Conservation (phyloP, 495 filamentous ascomycete genomes). For the Aspergillus baeticus region DNA sequence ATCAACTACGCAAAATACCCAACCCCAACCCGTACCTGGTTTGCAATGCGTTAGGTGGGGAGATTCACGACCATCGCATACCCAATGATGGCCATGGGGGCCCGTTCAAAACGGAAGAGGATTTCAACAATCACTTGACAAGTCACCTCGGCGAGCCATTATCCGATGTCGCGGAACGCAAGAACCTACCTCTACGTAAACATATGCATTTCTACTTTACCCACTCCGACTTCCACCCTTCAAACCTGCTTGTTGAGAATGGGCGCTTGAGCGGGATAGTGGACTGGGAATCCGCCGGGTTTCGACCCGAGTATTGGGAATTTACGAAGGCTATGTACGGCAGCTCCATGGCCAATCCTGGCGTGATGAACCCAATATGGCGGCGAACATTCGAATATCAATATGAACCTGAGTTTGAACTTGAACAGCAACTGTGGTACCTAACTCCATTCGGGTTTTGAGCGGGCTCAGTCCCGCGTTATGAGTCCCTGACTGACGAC, state of each 20-base stretch:
- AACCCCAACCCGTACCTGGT: slow-evolving; percentile 21
- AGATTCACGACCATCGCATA: slow-evolving; percentile 21
- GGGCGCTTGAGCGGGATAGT: slow-evolving; percentile 27
- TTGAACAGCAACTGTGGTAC: background rate
- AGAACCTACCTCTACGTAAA: background rate
- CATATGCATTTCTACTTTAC: slow-evolving; percentile 18
- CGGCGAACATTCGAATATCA: background rate
- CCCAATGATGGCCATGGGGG: slow-evolving; percentile 10
- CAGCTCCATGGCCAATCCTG: background rate
- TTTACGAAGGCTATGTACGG: slow-evolving; percentile 28
- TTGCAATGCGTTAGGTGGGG: slow-evolving; percentile 17
- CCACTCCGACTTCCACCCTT: slow-evolving; percentile 25
- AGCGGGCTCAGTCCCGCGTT: no score
- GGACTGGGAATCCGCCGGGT: slow-evolving; percentile 36
- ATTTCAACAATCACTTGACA: slow-evolving; percentile 2
- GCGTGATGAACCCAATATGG: background rate
- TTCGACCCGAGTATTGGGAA: slow-evolving; percentile 34
- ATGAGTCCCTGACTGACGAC: no score
- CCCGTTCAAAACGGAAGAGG: slow-evolving; percentile 20
- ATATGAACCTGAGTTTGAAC: background rate
- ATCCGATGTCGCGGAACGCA: background rate
- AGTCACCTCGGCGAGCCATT: background rate
- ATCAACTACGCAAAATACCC: slow-evolving; percentile 22
- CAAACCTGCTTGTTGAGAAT: slow-evolving; percentile 26
- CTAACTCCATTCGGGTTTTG: no score